These are phyloP conservation scores for Biscutella laevigata DNA, from an alignment of 441 rosid species.

Conservation along the genomic window DNA sequence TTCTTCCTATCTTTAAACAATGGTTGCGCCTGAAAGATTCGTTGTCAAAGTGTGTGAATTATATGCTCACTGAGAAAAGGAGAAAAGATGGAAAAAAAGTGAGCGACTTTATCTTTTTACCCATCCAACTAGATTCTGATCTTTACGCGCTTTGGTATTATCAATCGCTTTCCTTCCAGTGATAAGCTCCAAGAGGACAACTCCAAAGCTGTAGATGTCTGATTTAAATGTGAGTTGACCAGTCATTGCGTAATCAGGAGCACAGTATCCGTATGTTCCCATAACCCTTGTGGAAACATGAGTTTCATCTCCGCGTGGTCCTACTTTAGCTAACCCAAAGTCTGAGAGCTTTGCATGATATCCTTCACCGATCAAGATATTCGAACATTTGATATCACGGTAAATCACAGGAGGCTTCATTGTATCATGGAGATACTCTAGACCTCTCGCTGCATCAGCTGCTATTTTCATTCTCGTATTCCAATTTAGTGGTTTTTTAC, in stretches of 20 bases:
- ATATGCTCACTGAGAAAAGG: neutral
- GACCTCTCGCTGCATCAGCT: conserved; percentile 53
- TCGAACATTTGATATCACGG: conserved; percentile 56
- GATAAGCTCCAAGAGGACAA: conserved; percentile 55
- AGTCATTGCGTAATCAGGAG: conserved; percentile 73
- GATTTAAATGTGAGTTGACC: conserved; percentile 61
- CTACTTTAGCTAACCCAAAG: conserved; percentile 67
- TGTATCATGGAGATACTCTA: conserved; percentile 50
- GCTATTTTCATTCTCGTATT: conserved; percentile 49
- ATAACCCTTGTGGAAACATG: conserved; percentile 68
- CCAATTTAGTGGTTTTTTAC: conserved; percentile 40
- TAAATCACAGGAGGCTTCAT: conserved; percentile 55
- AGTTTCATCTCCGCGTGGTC: conserved; percentile 52
- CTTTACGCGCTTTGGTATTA: conserved; percentile 28
- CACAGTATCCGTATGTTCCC: conserved; percentile 71
- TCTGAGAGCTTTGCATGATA: conserved; percentile 56
- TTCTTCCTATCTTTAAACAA: conserved; percentile 50
- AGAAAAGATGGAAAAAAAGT: neutral
- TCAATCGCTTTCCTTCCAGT: conserved; percentile 56
- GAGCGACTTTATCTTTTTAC: conserved; percentile 29
- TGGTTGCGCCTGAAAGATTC: conserved; percentile 43
- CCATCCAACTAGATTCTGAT: conserved; percentile 56
- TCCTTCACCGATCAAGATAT: conserved; percentile 46
- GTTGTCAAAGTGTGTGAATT: neutral
- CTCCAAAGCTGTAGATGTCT: conserved; percentile 61